Conservation (phyloP, 1,284 basidiomycete genomes). For the Cutaneotrichosporon cutaneum region DNA sequence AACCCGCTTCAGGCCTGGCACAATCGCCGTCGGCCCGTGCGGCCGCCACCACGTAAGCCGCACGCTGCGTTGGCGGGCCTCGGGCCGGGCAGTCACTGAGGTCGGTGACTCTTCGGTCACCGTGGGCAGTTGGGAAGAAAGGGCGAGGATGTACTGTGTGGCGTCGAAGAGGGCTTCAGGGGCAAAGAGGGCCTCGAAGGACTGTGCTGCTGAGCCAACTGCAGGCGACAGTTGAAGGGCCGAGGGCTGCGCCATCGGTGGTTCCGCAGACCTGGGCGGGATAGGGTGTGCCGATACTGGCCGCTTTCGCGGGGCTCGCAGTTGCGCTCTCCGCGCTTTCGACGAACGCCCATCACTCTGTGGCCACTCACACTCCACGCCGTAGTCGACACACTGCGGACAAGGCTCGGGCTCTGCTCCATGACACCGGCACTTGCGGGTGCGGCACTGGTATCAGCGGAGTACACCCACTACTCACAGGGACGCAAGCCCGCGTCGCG, state of each 20-base stretch:
- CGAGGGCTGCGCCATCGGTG: no score
- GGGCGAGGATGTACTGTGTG: slow-evolving; percentile 32
- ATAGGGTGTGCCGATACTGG: not conserved
- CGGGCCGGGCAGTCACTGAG: not conserved
- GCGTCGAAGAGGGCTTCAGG: slow-evolving; percentile 22
- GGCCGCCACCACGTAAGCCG: slow-evolving; percentile 36
- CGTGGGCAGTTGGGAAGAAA: slow-evolving; percentile 29
- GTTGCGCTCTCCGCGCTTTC: not conserved
- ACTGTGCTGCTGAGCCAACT: not conserved
- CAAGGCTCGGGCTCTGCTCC: slow-evolving; percentile 29
- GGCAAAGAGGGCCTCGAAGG: slow-evolving; percentile 16
- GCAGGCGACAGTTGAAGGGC: no score
- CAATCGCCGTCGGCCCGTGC: slow-evolving; percentile 37
- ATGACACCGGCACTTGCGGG: slow-evolving; percentile 31
- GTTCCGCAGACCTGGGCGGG: no score
- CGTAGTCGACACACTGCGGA: slow-evolving; percentile 28
- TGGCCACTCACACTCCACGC: slow-evolving; percentile 30
- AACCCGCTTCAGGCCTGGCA: slow-evolving; percentile 1
- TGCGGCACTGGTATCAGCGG: slow-evolving; percentile 26
- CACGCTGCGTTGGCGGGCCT: not conserved
- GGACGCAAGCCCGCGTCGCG: not conserved
- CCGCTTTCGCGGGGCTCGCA: slow-evolving; percentile 17
- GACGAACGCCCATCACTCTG: slow-evolving; percentile 29
- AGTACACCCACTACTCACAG: not conserved
- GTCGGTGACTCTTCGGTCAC: slow-evolving; percentile 27